These are phyloP conservation scores for Leptographium radiaticola DNA, from an alignment of 2,329 filamentous ascomycete species.

Conservation along the genomic window DNA sequence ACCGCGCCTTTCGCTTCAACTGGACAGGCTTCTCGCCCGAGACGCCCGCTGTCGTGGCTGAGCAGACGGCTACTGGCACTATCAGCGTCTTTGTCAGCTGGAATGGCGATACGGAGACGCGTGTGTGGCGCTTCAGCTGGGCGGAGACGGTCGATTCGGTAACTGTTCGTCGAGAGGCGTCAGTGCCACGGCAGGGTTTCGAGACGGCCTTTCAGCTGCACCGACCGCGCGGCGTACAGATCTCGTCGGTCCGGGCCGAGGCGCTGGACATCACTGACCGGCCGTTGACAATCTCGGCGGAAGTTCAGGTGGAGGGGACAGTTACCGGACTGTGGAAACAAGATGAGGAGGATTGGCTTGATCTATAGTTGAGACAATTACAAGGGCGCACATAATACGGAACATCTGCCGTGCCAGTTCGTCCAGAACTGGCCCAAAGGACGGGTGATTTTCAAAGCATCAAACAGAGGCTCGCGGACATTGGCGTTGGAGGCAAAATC, in stretches of 20 bases:
- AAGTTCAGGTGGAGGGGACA: background rate
- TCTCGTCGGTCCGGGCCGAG: conserved; percentile 1
- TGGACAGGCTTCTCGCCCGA: conserved; percentile 36
- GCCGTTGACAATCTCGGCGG: background rate
- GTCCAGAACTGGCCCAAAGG: too few relatives aligned
- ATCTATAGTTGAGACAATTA: too few relatives aligned
- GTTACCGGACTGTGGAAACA: too few relatives aligned
- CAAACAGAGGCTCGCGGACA: too few relatives aligned
- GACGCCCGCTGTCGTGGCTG: conserved; percentile 17
- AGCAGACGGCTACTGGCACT: conserved; percentile 5
- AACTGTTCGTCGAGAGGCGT: background rate
- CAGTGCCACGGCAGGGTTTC: conserved; percentile 4
- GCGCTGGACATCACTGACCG: background rate
- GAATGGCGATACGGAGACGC: conserved; percentile 30
- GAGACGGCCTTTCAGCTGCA: conserved; percentile 3
- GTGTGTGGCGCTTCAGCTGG: conserved; percentile 12
- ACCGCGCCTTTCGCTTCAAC: conserved; percentile 38
- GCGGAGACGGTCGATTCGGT: background rate
- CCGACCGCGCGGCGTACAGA: background rate
- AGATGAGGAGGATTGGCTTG: too few relatives aligned
- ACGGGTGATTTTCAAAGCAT: too few relatives aligned
- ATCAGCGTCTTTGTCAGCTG: conserved; percentile 25
- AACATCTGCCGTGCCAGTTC: too few relatives aligned
- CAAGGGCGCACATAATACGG: too few relatives aligned
- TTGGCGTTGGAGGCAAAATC: too few relatives aligned